Conservation (phyloP, 1,284 basidiomycete species). For the Cutaneotrichosporon sp. region DNA sequence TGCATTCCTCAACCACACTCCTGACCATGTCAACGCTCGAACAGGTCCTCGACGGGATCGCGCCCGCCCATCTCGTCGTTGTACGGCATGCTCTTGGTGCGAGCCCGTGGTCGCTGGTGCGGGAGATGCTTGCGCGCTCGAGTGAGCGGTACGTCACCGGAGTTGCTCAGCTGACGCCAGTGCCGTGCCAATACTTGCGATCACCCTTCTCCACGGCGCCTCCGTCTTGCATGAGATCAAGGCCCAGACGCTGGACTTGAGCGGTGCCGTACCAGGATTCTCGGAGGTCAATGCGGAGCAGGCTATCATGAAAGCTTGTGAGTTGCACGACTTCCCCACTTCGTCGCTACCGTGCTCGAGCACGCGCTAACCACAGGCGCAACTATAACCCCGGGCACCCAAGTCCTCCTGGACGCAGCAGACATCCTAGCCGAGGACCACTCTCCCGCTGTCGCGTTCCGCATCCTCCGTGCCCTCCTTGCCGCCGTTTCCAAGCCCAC, state of each 20-base stretch:
- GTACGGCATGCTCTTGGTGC: conserved; percentile 18
- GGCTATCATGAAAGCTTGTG: conserved; percentile 22
- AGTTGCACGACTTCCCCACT: too few species aligned
- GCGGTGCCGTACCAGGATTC: conserved; percentile 7
- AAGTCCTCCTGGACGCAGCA: conserved; percentile 41
- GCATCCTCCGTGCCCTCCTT: conserved; percentile 30
- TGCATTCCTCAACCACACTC: too few species aligned
- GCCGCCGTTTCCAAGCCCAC: conserved; percentile 6
- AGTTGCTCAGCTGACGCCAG: neutral
- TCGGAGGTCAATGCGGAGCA: conserved; percentile 8
- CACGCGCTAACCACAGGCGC: conserved; percentile 16
- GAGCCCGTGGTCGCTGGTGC: conserved; percentile 5
- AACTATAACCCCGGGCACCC: conserved; percentile 16
- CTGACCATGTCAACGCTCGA: conserved; percentile 21
- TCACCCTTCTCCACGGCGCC: neutral
- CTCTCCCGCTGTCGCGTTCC: conserved; percentile 16
- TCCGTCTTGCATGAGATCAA: neutral
- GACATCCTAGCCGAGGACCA: conserved; percentile 43
- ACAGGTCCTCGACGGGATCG: conserved; percentile 31
- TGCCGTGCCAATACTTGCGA: neutral
- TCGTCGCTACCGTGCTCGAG: neutral
- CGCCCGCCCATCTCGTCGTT: conserved; percentile 38
- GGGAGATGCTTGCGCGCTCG: conserved; percentile 6
- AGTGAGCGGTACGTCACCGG: conserved; percentile 1
- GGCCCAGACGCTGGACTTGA: conserved; percentile 8